Conservation (phyloP, 345 rosid species). For the Mallotus nudiflorus region DNA sequence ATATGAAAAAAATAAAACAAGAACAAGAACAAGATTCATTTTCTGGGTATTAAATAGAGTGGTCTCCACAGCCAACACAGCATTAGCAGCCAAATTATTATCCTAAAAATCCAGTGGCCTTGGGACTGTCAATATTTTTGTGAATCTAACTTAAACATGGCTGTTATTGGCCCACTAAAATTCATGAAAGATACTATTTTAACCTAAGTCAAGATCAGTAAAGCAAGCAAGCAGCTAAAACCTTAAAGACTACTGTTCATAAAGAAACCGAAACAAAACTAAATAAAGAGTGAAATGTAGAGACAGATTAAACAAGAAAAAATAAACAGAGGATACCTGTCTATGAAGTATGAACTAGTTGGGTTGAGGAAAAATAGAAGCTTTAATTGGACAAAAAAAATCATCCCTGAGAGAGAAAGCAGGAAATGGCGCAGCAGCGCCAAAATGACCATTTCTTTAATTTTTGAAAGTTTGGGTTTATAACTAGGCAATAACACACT, state of each 20-base stretch:
- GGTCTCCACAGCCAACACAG: conserved; percentile 18
- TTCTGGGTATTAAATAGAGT: conserved; percentile 9
- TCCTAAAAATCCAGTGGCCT: conserved; percentile 31
- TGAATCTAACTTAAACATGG: background rate
- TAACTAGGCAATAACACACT: background rate
- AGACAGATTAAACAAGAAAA: too few relatives aligned
- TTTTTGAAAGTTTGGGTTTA: conserved; percentile 1
- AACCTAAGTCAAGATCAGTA: too few relatives aligned
- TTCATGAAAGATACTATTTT: too few relatives aligned
- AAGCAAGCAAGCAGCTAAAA: background rate
- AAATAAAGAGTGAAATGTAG: background rate
- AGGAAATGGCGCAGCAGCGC: background rate
- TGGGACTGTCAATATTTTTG: background rate
- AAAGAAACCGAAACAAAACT: background rate
- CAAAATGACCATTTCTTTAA: background rate
- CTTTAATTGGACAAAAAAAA: background rate
- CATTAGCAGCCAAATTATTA: conserved; percentile 27
- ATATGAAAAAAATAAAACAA: background rate
- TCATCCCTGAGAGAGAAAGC: background rate
- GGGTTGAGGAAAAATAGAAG: background rate
- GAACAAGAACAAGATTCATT: background rate
- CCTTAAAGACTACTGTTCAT: background rate
- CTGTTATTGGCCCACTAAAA: background rate
- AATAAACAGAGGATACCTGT: background rate
- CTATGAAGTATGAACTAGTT: background rate